A percentile compares a stretch with the other conserved stretches of the same genome.
Evolutionary conservation across 768 basidiomycete species (phyloP).

Genomic region (Tylopilus plumbeoviolaceoides): DNA sequence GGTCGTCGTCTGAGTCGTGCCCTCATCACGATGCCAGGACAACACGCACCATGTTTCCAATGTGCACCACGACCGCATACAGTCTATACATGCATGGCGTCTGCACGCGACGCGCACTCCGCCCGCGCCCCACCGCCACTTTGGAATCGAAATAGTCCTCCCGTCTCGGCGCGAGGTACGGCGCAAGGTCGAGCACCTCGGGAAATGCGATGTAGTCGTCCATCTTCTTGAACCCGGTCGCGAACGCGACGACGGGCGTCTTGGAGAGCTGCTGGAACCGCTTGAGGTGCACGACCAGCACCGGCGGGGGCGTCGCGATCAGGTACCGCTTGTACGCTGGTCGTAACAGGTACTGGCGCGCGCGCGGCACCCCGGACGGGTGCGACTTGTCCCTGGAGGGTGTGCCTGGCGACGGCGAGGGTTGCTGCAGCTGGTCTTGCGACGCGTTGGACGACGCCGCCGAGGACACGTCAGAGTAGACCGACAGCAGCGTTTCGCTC

Average conservation of each 20-base stretch:
- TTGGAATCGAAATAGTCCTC: slow-evolving; percentile 61
- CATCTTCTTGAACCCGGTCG: slow-evolving; percentile 78
- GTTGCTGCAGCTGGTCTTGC: slow-evolving; percentile 21
- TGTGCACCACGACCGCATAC: slow-evolving; percentile 83
- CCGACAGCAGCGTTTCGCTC: slow-evolving; percentile 28
- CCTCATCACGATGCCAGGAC: neutral
- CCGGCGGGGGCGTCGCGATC: slow-evolving; percentile 77
- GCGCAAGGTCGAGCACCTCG: slow-evolving; percentile 76
- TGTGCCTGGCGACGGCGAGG: slow-evolving; percentile 16
- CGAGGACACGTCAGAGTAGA: slow-evolving; percentile 35
- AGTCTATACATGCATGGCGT: slow-evolving; percentile 60
- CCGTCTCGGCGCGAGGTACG: slow-evolving; percentile 79
- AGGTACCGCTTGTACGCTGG: slow-evolving; percentile 94
- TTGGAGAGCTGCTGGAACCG: slow-evolving; percentile 86
- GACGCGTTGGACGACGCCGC: slow-evolving; percentile 30
- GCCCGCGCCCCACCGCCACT: slow-evolving; percentile 20
- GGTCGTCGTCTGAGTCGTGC: neutral
- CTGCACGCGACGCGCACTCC: slow-evolving; percentile 15
- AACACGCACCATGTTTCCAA: slow-evolving; percentile 74
- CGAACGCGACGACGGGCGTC: slow-evolving; percentile 56
- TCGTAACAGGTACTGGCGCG: slow-evolving; percentile 67
- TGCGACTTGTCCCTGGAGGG: slow-evolving; percentile 34
- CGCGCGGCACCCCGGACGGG: slow-evolving; percentile 31
- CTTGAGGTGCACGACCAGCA: slow-evolving; percentile 91
- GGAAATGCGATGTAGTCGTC: slow-evolving; percentile 93